phyloP scores from a whole-genome alignment of 768 basidiomycete genomes.

The Roridomyces roridus region DNA sequence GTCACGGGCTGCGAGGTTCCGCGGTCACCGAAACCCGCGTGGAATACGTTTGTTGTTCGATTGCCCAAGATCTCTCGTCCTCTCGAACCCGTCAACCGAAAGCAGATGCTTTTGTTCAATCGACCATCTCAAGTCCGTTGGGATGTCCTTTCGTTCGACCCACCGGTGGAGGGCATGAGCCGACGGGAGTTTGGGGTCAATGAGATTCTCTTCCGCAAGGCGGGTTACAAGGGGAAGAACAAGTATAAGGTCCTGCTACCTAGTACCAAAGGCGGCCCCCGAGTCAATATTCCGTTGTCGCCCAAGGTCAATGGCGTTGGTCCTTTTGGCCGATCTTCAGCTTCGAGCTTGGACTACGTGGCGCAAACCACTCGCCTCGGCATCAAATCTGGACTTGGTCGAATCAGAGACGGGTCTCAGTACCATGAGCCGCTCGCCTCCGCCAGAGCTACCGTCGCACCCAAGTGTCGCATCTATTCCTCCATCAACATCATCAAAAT shows the following conservation, averaged over 20 bases:
- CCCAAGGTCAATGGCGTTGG: constrained; percentile 33
- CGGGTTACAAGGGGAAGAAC: constrained; percentile 42
- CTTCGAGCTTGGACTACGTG: constrained; percentile 50
- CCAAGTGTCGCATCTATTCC: constrained; percentile 37
- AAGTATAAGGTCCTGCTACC: constrained; percentile 52
- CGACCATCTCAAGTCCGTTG: constrained; percentile 51
- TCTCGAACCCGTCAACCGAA: constrained; percentile 52
- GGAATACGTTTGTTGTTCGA: constrained; percentile 46
- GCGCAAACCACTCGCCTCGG: constrained; percentile 43
- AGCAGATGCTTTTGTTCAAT: constrained; percentile 53
- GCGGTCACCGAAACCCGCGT: constrained; percentile 48
- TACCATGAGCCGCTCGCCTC: constrained; percentile 72
- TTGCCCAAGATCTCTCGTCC: constrained; percentile 52
- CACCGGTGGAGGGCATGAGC: constrained; percentile 70
- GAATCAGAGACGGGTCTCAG: constrained; percentile 40
- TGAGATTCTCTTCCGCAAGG: constrained; percentile 64
- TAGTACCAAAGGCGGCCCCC: constrained; percentile 36
- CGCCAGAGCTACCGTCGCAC: constrained; percentile 54
- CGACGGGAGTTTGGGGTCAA: constrained; percentile 67
- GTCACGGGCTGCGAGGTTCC: constrained; percentile 57
- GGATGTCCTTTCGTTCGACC: constrained; percentile 75
- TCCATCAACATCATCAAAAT: constrained; percentile 34
- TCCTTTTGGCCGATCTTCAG: constrained; percentile 49
- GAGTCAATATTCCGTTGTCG: constrained; percentile 35
- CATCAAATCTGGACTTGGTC: constrained; percentile 22